Evolutionary conservation across 805 yeast genomes (phyloP), one percentile per base, ranked within the genome.

Genomic region (Sungouiozyma ichnusensis): DNA sequence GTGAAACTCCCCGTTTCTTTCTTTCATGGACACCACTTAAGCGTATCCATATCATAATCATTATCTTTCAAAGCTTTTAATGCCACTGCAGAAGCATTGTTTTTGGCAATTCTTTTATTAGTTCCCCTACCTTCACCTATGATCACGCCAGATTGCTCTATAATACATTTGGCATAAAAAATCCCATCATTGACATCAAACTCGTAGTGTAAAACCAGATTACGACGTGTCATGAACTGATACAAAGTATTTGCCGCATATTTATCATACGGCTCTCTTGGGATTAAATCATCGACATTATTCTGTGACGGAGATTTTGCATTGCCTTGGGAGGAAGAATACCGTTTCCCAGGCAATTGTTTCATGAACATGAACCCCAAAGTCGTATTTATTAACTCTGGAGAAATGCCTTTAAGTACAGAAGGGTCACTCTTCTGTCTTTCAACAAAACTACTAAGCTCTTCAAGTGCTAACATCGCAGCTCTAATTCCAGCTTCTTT

Each of bases 401-500:
- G 31, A 15, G 48, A 44, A 52, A 71, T 82, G 51, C 77, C 75
- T 43, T 78, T 82, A 38, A 85, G 65, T 29, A 73, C 41, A 0
- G 64, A 63, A 33, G 68, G 71, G 47, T 82, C 9, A 7, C 29
- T 24, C 11, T 24, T 11, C 29, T 24, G 9, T 24, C 11, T 24
- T 11, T 11, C 11, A 7, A 24, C 11, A 24, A 24, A 24, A 24
- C 11, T 11, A 24, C 11, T 6, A 11, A 24, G 11, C 29, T 6
- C 74, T 4, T 63, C 62, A 35, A 87, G 62, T 0, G 88, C 94
- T 33, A 67, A 65, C 81, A 77, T 78, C 0, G 97, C 97, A 1
- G 95, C 95, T 43, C 81, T 65, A 15, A 73, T 63, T 2, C 94
- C 88, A 0, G 95, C 96, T 33, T 76, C 82, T 55, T 76, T 81